Conservation (phyloP, 768 basidiomycete genomes). For the Fibroporia radiculosa region DNA sequence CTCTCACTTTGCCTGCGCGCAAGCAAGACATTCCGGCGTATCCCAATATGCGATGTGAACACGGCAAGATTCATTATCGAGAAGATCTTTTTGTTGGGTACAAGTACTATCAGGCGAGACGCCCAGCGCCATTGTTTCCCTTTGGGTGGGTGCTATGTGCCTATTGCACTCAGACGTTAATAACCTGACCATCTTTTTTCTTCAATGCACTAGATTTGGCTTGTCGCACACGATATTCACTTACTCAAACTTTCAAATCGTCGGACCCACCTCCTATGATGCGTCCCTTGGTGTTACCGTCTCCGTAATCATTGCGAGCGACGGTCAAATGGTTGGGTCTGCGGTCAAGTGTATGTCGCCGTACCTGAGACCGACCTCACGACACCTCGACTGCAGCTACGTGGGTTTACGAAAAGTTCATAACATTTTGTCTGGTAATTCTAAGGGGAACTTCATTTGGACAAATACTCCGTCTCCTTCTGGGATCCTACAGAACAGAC, state of each 20-base stretch:
- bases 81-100: constrained; percentile 65
- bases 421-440: constrained; percentile 42
- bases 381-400: constrained; percentile 55
- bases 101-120: constrained; percentile 52
- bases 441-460: constrained; percentile 34
- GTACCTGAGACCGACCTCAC: constrained; percentile 42
- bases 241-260: constrained; percentile 39
- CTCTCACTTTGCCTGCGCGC: constrained; percentile 51
- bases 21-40: constrained; percentile 58
- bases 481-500: constrained; percentile 26
- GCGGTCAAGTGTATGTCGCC: constrained; percentile 63
- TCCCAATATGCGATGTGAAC: constrained; percentile 49
- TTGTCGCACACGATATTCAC: constrained; percentile 70
- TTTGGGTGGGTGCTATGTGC: constrained; percentile 58
- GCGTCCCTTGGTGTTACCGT: constrained; percentile 29
- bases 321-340: constrained; percentile 44
- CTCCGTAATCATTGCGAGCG: constrained; percentile 46
- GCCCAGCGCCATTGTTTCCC: constrained; percentile 51
- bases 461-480: constrained; percentile 56
- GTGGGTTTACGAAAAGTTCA: constrained; percentile 55
- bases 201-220: constrained; percentile 49
- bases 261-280: constrained; percentile 16
- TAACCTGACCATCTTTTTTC: background rate
- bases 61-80: constrained; percentile 45
- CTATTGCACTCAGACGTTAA: too few species aligned